phyloP scores from a whole-genome alignment of 768 basidiomycete species.

The Leccinum pellstonianum region DNA sequence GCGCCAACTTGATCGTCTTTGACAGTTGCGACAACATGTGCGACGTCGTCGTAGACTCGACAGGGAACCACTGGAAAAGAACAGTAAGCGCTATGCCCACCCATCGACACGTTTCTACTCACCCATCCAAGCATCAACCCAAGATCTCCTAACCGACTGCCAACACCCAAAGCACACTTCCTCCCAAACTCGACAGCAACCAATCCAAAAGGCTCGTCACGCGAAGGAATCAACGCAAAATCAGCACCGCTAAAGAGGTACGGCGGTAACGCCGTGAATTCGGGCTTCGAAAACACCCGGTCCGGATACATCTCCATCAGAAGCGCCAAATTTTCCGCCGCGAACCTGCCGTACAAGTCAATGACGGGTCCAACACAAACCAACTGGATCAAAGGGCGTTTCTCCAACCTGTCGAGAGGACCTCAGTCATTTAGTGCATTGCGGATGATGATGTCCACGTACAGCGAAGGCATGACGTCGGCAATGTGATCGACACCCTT shows the following conservation, averaged over 20 bases:
- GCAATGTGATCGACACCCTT: conserved; percentile 98
- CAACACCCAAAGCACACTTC: conserved; percentile 95
- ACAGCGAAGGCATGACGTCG: conserved; percentile 90
- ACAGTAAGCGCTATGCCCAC: background rate
- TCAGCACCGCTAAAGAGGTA: conserved; percentile 94
- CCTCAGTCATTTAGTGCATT: background rate
- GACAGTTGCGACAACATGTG: conserved; percentile 94
- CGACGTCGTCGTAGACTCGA: conserved; percentile 87
- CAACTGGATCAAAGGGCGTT: conserved; percentile 81
- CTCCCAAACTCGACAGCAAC: conserved; percentile 96
- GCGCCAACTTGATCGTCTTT: conserved; percentile 91
- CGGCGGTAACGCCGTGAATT: conserved; percentile 91
- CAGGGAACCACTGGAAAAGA: conserved; percentile 83
- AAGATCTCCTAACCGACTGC: conserved; percentile 89
- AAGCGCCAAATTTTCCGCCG: conserved; percentile 88
- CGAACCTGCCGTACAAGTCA: conserved; percentile 92
- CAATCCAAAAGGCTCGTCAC: conserved; percentile 94
- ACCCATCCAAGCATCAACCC: conserved; percentile 99
- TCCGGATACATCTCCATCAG: conserved; percentile 96
- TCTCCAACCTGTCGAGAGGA: conserved; percentile 59
- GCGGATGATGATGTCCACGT: conserved; percentile 30
- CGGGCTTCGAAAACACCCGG: conserved; percentile 91
- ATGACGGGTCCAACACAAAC: conserved; percentile 93
- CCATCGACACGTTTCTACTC: conserved; percentile 30
- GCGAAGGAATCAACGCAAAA: conserved; percentile 92